phyloP scores from a whole-genome alignment of 768 basidiomycete genomes.

The Lentinula edodes region DNA sequence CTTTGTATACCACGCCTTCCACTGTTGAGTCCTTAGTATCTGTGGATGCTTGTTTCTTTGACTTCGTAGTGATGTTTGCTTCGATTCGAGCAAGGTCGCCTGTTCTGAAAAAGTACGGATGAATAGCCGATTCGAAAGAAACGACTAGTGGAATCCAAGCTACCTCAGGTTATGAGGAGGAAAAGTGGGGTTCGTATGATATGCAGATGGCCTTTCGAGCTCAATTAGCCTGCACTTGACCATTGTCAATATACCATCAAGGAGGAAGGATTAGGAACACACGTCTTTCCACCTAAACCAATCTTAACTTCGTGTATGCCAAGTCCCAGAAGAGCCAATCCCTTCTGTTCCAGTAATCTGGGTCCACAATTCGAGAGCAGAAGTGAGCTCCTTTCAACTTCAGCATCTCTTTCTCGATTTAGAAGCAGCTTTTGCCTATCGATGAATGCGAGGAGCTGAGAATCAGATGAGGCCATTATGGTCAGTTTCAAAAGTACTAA shows the following conservation, averaged over 20 bases:
- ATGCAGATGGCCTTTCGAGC: conserved; percentile 77
- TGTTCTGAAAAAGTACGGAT: conserved; percentile 38
- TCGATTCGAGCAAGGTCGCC: conserved; percentile 90
- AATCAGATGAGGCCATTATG: not conserved
- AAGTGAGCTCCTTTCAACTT: conserved; percentile 74
- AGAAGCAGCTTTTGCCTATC: conserved; percentile 64
- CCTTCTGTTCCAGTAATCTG: conserved; percentile 83
- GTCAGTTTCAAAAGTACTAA: no score
- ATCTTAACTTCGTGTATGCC: conserved; percentile 68
- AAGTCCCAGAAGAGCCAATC: conserved; percentile 72
- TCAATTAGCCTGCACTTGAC: conserved; percentile 70
- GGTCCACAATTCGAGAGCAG: conserved; percentile 79
- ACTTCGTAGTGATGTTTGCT: conserved; percentile 47
- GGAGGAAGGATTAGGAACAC: conserved; percentile 9
- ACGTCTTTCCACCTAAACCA: conserved; percentile 94
- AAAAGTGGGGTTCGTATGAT: conserved; percentile 63
- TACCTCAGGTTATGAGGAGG: conserved; percentile 87
- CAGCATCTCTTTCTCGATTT: conserved; percentile 71
- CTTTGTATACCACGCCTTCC: conserved; percentile 89
- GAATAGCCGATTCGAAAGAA: not conserved
- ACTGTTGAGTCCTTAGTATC: conserved; percentile 33
- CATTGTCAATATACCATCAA: conserved; percentile 13
- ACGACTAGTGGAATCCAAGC: conserved; percentile 9
- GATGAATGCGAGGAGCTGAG: conserved; percentile 52
- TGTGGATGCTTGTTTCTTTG: conserved; percentile 42